Conservation (phyloP, 2,329 filamentous ascomycete genomes). For the Aspergillus glaucus region DNA sequence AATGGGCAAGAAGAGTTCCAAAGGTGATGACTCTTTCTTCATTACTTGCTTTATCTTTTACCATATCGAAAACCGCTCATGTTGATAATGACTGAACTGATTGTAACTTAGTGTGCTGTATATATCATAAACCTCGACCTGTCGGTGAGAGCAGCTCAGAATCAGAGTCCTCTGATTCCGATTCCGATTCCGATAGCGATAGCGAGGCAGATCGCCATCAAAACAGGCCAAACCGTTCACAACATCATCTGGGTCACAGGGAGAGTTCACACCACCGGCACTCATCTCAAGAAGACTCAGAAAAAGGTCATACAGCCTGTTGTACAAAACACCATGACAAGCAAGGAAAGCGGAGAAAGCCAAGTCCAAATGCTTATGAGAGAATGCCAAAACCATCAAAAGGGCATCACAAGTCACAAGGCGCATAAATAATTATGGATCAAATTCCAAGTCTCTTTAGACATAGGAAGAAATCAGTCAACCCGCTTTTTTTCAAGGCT, state of each 20-base stretch:
- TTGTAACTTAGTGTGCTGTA: slow-evolving; percentile 80
- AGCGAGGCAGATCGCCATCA: slow-evolving; percentile 25
- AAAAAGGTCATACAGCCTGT: slow-evolving; percentile 9
- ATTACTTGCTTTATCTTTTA: background rate
- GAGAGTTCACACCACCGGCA: background rate
- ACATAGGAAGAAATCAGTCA: no score
- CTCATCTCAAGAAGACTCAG: slow-evolving; percentile 12
- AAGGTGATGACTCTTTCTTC: slow-evolving; percentile 54
- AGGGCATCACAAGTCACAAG: slow-evolving; percentile 6
- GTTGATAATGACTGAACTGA: background rate
- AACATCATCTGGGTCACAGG: slow-evolving; percentile 6
- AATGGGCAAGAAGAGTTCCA: slow-evolving; percentile 86
- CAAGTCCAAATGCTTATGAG: slow-evolving; percentile 44
- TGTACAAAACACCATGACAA: slow-evolving; percentile 11
- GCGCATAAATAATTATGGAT: slow-evolving; percentile 5
- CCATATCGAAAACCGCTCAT: background rate
- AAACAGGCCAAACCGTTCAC: slow-evolving; percentile 17
- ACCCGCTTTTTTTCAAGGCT: no score
- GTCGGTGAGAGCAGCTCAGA: slow-evolving; percentile 73
- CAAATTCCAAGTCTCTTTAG: background rate
- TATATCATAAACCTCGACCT: slow-evolving; percentile 81
- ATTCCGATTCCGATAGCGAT: slow-evolving; percentile 46
- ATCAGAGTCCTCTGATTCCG: slow-evolving; percentile 46
- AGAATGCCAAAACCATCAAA: slow-evolving; percentile 34
- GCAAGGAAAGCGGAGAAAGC: slow-evolving; percentile 27